Base-by-base conservation (phyloP, 371 early-diverging fungal genomes). In the Catenaria anguillulae region DNA sequence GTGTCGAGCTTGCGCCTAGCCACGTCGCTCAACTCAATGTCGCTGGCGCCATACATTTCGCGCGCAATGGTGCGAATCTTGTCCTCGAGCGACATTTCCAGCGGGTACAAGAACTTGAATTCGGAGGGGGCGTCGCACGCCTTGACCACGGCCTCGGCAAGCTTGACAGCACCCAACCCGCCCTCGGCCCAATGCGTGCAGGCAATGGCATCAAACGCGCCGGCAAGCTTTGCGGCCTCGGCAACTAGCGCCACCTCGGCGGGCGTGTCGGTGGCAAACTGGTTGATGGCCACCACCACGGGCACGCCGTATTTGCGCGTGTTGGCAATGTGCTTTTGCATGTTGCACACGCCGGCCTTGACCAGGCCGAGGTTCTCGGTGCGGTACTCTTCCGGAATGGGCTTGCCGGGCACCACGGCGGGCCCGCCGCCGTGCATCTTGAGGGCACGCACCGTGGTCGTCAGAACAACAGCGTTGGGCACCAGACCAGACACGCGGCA, bases 371-470 rank as follows among this genome's bases (percentile, higher is more conserved):
- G 74, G 73, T 93, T 85, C 72, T 97, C 95, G 62, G 76, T 78
- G 42, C 76, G 75, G 73, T 97, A 97, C 33, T 75, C 91, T 48
- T 86, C 90, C 4, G 91, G 82, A 46, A 97, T 74, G 40, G 93
- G 93, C 62, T 80, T 84, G 33, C 97, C 97, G 33, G 95, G 90
- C 21, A 84, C 79, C 15, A 93, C 93, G n/a, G 85, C 89, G n/a
- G 97, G 91, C 19, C 45, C 97, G 60, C 93, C 94, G 60, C 95
- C 97, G 68, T 97, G 97, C 87, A 92, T 92, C 78, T 97, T 97
- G 60, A 95, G 78, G 1, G 93, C 90, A 61, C 88, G 85, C 21
- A 94, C 84, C 23, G 97, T 97, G n/a, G 93, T 90, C 24, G 94
- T 94, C 33, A 97, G 78, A 37, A 95, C 92, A n/a, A 90, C 97